These are phyloP conservation scores for Psilocybe sp. DNA, from an alignment of 768 basidiomycete genomes.

Conservation along the genomic window DNA sequence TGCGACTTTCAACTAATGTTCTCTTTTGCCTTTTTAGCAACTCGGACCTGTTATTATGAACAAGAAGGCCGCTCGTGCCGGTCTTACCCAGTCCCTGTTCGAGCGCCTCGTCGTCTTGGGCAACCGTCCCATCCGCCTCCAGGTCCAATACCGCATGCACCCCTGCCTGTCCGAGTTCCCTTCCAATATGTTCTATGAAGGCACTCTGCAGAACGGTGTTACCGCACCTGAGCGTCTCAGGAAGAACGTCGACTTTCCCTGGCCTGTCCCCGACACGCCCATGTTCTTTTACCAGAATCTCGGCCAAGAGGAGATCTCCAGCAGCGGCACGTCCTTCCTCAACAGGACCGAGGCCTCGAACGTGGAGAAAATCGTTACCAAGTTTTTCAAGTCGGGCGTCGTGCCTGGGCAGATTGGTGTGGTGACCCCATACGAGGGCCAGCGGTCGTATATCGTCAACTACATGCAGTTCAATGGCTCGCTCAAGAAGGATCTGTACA, in stretches of 20 bases:
- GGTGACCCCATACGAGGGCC: conserved; percentile 98
- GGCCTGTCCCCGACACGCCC: conserved; percentile 95
- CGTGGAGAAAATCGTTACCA: conserved; percentile 99
- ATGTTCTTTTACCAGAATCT: conserved; percentile 99
- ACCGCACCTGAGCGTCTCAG: conserved; percentile 95
- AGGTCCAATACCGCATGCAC: conserved; percentile 99
- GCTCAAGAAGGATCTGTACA: conserved; percentile 98
- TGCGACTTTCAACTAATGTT: neutral
- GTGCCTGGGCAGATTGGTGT: conserved; percentile 95
- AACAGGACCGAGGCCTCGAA: conserved; percentile 99
- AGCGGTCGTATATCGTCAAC: conserved; percentile 96
- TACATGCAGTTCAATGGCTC: conserved; percentile 99
- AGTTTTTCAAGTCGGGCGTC: conserved; percentile 99
- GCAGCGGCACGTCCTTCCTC: conserved; percentile 96
- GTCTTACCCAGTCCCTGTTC: conserved; percentile 96
- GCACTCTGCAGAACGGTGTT: conserved; percentile 97
- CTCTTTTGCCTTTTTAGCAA: conserved; percentile 51
- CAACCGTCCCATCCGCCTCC: conserved; percentile 95
- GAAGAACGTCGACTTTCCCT: conserved; percentile 99
- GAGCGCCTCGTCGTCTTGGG: conserved; percentile 94
- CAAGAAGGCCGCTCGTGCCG: conserved; percentile 99
- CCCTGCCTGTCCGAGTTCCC: conserved; percentile 99
- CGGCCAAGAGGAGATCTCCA: conserved; percentile 98
- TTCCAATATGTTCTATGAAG: conserved; percentile 99
- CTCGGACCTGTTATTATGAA: conserved; percentile 99